Evolutionary conservation across 225 moss, liverwort and hornwort species (phyloP).

Genomic region (Pleurozium schreberi): DNA sequence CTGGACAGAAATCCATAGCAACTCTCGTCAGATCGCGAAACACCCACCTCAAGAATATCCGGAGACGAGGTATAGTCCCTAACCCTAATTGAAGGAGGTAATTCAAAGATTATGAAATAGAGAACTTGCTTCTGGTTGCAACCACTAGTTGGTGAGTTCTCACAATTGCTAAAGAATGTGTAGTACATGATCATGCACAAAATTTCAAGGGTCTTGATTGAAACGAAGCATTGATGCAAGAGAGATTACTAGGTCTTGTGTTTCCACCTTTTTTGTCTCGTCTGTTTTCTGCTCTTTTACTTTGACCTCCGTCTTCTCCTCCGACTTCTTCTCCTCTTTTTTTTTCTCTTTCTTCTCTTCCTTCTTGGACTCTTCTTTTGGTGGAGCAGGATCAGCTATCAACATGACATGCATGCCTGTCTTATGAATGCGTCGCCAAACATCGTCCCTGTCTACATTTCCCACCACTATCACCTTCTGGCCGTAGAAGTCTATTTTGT

Average conservation of each 20-base stretch:
- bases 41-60: background rate
- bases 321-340: background rate
- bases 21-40: background rate
- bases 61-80: background rate
- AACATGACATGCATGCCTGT: slow-evolving; percentile 30
- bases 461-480: slow-evolving; percentile 41
- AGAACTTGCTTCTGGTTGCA: background rate
- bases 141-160: background rate
- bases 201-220: background rate
- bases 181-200: background rate
- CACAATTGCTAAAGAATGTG: background rate
- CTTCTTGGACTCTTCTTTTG: slow-evolving; percentile 13
- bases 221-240: background rate
- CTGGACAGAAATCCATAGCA: background rate
- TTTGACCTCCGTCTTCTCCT: background rate
- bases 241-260: slow-evolving; percentile 2
- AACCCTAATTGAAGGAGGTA: background rate
- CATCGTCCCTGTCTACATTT: slow-evolving; percentile 26
- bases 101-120: background rate
- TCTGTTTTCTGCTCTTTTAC: background rate
- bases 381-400: slow-evolving; percentile 13
- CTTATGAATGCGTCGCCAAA: slow-evolving; percentile 33
- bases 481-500: slow-evolving; percentile 17
- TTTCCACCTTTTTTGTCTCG: background rate
- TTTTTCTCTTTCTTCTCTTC: slow-evolving; percentile 3